Evolutionary conservation across 2,329 filamentous ascomycete species (phyloP), one percentile per base, ranked within the genome.

Genomic region (Zasmidium citrigriseum): DNA sequence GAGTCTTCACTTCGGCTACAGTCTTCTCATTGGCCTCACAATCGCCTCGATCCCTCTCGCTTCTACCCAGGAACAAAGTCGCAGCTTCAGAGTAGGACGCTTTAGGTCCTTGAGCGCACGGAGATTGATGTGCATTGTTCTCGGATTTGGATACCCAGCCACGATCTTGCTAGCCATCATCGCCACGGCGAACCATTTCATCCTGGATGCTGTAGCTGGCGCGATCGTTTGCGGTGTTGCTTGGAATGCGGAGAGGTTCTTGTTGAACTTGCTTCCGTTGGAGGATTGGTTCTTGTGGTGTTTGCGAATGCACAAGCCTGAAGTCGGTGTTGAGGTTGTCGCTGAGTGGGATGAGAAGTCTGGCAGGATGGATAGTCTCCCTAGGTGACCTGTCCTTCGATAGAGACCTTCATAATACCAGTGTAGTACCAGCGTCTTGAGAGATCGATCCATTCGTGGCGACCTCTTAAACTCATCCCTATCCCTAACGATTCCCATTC

Each of bases 1-100:
- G 1, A 89, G 86, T 0, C 79, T 91, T 16, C 88, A 91, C 72
- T 91, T 91, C 68, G 88, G 88, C 2, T 91, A 91, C 75, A 88
- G 86, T 2, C 82, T 91, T 25, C 82, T 91, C 67, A 86, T 91
- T 68, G 88, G 88, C 7, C 74, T 90, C 12, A 90, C 88, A 3
- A 81, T 90, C 57, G 83, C 84, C 65, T 85, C 83, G 1, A 82
- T 90, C 48, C 88, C 88, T 1, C 76, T 90, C 1, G 75, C 81
- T 10, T 78, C 82, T 22, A 16, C 34, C 16, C 34, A 41, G 34
- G 34, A 41, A n/a, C 76, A 82, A 21, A 82, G 86, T 54, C 72
- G 78, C 18, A 45, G 23, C 11, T 14, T 29, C 4, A 52, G 44
- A 29, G 4, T 57, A n/a, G 46, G 38, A 23, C 34, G 55, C 16